A percentile compares a stretch with the other conserved stretches of the same genome.
Conservation (phyloP, 1,139 yeast genomes). For the Protomyces inundatus region DNA sequence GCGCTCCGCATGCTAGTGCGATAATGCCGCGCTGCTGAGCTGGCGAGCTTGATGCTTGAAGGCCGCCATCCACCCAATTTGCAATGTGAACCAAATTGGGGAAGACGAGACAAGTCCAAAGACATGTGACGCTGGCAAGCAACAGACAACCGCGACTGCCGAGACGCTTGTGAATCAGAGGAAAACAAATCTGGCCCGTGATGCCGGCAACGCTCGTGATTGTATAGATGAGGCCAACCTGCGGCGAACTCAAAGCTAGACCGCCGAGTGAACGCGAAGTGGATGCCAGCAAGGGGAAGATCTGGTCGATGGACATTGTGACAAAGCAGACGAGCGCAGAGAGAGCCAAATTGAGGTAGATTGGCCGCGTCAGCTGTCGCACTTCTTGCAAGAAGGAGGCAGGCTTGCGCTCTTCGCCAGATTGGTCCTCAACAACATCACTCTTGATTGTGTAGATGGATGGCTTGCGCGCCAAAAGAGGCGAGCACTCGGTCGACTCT, state of each 20-base stretch:
- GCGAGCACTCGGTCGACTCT: no score
- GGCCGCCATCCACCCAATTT: background rate
- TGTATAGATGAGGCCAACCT: background rate
- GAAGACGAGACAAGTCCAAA: background rate
- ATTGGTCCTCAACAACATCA: no score
- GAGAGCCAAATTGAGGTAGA: background rate
- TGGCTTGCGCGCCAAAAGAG: no score
- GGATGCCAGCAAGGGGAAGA: background rate
- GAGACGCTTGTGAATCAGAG: background rate
- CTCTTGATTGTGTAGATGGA: no score
- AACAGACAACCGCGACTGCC: constrained; percentile 1
- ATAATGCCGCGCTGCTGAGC: background rate
- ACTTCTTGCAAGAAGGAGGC: background rate
- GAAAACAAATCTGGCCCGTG: background rate
- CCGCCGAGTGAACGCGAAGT: background rate
- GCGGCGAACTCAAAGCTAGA: background rate
- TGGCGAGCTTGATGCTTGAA: background rate
- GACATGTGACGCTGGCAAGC: background rate
- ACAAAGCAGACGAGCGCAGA: background rate
- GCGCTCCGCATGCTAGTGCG: background rate
- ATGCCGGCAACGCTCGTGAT: background rate
- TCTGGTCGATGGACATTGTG: background rate
- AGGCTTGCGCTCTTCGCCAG: no score
- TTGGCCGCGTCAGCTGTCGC: background rate
- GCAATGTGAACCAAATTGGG: background rate